These are phyloP conservation scores for Trichoderma parareesei DNA, from an alignment of 495 filamentous ascomycete genomes.

Conservation along the genomic window DNA sequence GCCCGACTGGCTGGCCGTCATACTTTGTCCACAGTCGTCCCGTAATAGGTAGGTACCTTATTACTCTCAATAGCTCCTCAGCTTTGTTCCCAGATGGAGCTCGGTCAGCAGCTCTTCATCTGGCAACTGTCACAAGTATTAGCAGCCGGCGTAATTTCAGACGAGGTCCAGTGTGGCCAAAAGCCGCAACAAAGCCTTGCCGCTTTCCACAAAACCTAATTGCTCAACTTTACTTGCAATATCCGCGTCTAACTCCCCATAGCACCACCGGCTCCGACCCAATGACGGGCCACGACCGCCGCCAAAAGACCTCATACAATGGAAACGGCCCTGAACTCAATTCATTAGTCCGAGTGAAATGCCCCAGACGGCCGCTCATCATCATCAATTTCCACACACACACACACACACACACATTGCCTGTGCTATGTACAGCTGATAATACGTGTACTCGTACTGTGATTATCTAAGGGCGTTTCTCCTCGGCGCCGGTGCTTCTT, in stretches of 20 bases:
- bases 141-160: not conserved
- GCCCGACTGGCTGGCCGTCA: too few relatives aligned
- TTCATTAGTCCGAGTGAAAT: not conserved
- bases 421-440: too few relatives aligned
- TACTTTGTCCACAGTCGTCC: too few relatives aligned
- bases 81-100: too few relatives aligned
- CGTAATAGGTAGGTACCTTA: too few relatives aligned
- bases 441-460: too few relatives aligned
- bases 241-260: constrained; percentile 1
- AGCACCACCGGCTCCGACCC: not conserved
- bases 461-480: not conserved
- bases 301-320: too few relatives aligned
- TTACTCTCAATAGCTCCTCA: too few relatives aligned
- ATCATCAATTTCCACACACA: not conserved
- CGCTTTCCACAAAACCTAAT: not conserved
- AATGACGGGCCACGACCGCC: too few relatives aligned
- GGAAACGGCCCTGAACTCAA: not conserved
- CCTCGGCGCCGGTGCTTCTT: not conserved
- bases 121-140: not conserved
- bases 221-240: constrained; percentile 7
- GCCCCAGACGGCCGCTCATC: not conserved
- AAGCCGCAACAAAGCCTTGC: not conserved
- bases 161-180: not conserved
- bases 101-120: too few relatives aligned
- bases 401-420: too few relatives aligned